Base-by-base conservation (phyloP, 2,329 filamentous ascomycete genomes). In the Xylariaceae sp. region DNA sequence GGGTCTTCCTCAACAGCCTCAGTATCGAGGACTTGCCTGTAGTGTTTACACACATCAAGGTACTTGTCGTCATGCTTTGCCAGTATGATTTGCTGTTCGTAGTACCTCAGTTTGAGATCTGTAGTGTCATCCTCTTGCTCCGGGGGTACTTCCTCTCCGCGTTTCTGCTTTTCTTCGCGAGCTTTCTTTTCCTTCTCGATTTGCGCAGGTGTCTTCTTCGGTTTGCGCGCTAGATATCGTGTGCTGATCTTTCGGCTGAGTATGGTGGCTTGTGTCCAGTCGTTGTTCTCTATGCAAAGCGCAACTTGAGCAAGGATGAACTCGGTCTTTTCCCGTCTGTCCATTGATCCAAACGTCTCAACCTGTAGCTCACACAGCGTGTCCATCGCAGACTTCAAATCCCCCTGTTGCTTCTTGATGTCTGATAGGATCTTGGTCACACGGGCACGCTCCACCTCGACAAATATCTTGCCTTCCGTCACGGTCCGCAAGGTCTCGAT, bases 401-500 rank as follows among this genome's bases (percentile, higher is more conserved):
- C 92, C 60, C 92, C 92, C 74, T 97, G 90, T 61, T 88, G 77
- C 75, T 95, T 96, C 80, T 97, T 97, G 79, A 99, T 97, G 72
- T 96, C 85, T 48, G 94, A 97, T 12, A 99, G 80, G 61, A 96
- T 95, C 70, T 87, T 90, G 65, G 94, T 99, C 56, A 99, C 87
- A 63, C 94, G 88, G 61, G 94, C 94, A 63, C 94, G 86, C 80
- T 99, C 94, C 49, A 99, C 94, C 78, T 99, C 94, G 65, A 99
- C 92, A 67, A 99, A 99, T 71, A 99, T 99, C 87, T 99, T 99
- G 75, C 94, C 94, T 74, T 99, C 94, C 8, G 94, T 99, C 46
- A 99, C 92, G 40, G 92, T 97, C 65, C 94, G 85, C 67, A 99
- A 74, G 1, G 92, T 95, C 74, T 99, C 92, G 67, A 99, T 99